Base-by-base conservation (phyloP, 2,329 filamentous ascomycete species). In the Amylocarpus encephaloides region DNA sequence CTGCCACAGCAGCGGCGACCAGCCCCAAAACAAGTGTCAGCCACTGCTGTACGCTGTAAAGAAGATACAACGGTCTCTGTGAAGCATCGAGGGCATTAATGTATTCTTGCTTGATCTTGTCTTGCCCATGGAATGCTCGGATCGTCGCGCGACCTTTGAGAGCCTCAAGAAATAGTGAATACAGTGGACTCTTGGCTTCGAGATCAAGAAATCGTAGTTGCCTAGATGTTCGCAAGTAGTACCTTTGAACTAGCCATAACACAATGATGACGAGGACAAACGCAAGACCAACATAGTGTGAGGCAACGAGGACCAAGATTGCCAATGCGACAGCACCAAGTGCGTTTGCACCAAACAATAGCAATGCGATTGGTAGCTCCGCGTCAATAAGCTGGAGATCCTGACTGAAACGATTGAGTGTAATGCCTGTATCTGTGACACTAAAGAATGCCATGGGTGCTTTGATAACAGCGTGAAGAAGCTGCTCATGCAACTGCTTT, bases 121-220 rank as follows among this genome's bases (percentile, higher is more conserved):
- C 3, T 36, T 36, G 34, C 34, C 4, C 12, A 10, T 36, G 34
- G 34, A 36, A 36, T 36, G 34, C 9, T 36, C 34, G 34, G 9
- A 4, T 36, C 5, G 34, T 36, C 34, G 34, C 34, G 4, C 34
- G 34, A 10, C 34, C 34, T 36, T 36, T 16, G 34, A 36, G 34
- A 36, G 34, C 34, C 34, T 10, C 34, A 36, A 36, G 34, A 36
- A 36, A 36, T 36, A 36, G 15, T 16, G 34, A 36, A 16, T 70
- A 75, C 1, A 75, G 61, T 2, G 72, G 73, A 0, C 70, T 67
- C 26, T 58, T 58, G 1, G 51, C 49, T 56, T 75, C 73, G n/a
- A 75, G 60, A 40, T 75, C 73, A 43, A 75, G 59, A 38, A 72
- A 66, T 49, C 73, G 69, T 9, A 75, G 53, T 54, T 75, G 73